Base-by-base conservation (phyloP, 2,329 filamentous ascomycete genomes). In the Geosmithia flava region DNA sequence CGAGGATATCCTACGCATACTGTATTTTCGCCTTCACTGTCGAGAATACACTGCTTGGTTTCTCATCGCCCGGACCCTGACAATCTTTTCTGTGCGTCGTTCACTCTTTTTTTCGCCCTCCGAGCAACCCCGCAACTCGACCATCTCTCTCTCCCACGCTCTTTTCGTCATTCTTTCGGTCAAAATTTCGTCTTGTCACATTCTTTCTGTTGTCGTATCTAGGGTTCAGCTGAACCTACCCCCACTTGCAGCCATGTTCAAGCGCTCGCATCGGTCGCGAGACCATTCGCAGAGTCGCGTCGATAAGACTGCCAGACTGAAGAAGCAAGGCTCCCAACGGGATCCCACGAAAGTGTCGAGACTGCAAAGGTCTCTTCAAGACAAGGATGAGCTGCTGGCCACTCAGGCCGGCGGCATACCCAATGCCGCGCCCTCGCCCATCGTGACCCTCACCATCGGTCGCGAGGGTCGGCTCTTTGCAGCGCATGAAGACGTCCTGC, bases 401-500 rank as follows among this genome's bases (percentile, higher is more conserved):
- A 17, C 30, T 39, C 42, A 16, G 13, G 17, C 42, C 51, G 49
- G 33, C 44, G 45, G 20, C 47, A 50, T 7, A 27, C 42, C 51
- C 42, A 48, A 52, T 49, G 53, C 55, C 46, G 56, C 59, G 20
- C 57, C 68, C 44, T 80, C 79, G 52, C 85, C 89, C 61, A 94
- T 95, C 67, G 76, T 95, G 68, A 95, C 89, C 51, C 74, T 96
- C 58, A 81, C 85, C 56, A 82, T 96, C 62, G 90, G 90, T 58
- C 72, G 71, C 58, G 89, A 95, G 61, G 84, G 85, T 64, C 85
- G 90, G 60, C 76, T 95, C 65, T 96, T 96, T 75, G 90, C 90
- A 59, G 90, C 89, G 61, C 90, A 96, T 69, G 87, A 96, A 75
- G 87, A 95, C 68, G 83, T 95, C 60, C 80, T 96, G 55, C 80